Base-by-base conservation (phyloP, 2,329 filamentous ascomycete genomes). In the Xylariaceae sp. region DNA sequence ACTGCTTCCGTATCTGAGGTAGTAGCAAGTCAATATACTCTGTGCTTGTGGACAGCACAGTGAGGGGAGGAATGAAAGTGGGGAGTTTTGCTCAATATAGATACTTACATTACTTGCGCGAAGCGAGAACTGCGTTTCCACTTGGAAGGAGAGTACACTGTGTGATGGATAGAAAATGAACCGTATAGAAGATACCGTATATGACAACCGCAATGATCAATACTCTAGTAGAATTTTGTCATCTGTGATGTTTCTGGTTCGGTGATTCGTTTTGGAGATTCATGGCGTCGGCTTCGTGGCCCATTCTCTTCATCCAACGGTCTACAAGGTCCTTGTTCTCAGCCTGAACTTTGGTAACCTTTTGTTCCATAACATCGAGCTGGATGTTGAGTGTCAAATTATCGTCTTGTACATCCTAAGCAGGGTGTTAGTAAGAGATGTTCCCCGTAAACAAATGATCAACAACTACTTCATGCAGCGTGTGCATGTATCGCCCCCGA, bases 281-380 rank as follows among this genome's bases (percentile, higher is more conserved):
- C 85, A 95, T 91, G 52, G 80, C 83, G 45, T 93, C 87, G 10
- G 88, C 92, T 70, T 96, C 91, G 62, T 84, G 79, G 4, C 83
- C 85, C 79, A 93, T 93, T 53, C 85, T 77, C 61, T 81, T 82
- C 86, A 97, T 91, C 89, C 91, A 97, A 44, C 93, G 77, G 64
- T 90, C 85, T 42, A 96, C 83, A 44, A 98, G 74, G 55, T 95
- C 87, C 61, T 88, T 83, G 62, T 97, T 97, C 64, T 97, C 93
- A 48, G 75, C 77, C 62, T 83, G 80, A 52, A 95, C 71, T 65
- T 82, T 83, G 62, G 85, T 82, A 22, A 79, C 75, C 60, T 82
- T 81, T 63, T 91, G 80, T 64, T 94, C 90, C 3, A 85, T 83
- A 73, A 96, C 80, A 56, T 93, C 90, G 35, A 96, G 75, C 66